Evolutionary conservation across 139 green algal genomes (phyloP).

Genomic region (Chlamydomonas applanata): DNA sequence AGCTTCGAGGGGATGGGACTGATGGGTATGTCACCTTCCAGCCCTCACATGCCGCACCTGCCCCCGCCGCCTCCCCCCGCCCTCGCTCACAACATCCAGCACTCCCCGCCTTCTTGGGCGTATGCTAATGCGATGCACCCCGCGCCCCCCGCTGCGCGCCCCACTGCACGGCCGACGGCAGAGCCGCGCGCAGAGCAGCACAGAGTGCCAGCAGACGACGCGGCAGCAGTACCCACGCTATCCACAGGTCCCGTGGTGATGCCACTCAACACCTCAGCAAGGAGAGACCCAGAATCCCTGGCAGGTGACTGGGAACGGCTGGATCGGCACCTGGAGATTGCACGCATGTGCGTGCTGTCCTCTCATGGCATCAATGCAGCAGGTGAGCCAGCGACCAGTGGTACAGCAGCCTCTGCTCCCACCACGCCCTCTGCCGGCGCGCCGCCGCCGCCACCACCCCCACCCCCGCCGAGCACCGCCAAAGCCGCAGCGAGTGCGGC

Average conservation of each 20-base stretch:
- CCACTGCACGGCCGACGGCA: not conserved
- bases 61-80: conserved; percentile 33
- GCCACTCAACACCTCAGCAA: not conserved
- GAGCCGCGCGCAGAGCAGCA: not conserved
- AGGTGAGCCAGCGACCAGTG: too few relatives aligned
- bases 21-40: conserved; percentile 24
- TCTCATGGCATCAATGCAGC: too few relatives aligned
- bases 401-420: too few relatives aligned
- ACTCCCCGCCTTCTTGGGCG: conserved; percentile 38
- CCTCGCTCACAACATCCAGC: conserved; percentile 40
- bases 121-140: not conserved
- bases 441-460: too few relatives aligned
- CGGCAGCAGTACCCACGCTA: not conserved
- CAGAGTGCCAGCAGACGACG: not conserved
- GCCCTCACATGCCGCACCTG: conserved; percentile 17
- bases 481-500: too few relatives aligned
- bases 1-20: not conserved
- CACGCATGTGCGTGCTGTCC: not conserved
- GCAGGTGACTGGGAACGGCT: not conserved
- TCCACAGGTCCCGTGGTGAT: not conserved
- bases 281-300: not conserved
- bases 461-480: too few relatives aligned
- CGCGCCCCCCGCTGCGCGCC: not conserved
- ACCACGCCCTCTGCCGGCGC: too few relatives aligned
- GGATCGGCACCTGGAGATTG: conserved; percentile 5